Evolutionary conservation across 2,329 filamentous ascomycete genomes (phyloP).

Genomic region (Colletotrichum tofieldiae): DNA sequence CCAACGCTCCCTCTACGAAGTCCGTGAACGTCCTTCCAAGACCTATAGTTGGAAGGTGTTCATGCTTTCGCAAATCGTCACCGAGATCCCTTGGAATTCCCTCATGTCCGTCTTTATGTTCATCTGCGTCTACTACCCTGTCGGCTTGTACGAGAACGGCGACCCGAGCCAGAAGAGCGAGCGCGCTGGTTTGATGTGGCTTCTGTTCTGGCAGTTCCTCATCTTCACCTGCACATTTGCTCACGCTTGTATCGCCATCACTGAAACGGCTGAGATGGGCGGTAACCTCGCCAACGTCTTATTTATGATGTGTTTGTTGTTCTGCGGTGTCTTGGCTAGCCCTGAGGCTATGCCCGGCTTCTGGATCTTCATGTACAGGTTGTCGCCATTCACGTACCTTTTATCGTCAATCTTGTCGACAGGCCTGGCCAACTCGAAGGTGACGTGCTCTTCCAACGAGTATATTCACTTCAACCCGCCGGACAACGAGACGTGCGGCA

Average conservation of each 20-base stretch:
- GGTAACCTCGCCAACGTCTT: constrained; percentile 75
- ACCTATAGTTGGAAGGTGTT: constrained; percentile 78
- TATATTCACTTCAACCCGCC: constrained; percentile 70
- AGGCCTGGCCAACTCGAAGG: constrained; percentile 45
- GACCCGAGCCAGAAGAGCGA: constrained; percentile 61
- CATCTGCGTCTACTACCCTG: constrained; percentile 78
- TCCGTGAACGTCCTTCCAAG: constrained; percentile 75
- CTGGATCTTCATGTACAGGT: constrained; percentile 81
- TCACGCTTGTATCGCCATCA: constrained; percentile 75
- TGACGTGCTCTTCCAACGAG: constrained; percentile 55
- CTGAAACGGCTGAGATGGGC: constrained; percentile 75
- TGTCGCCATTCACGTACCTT: constrained; percentile 80
- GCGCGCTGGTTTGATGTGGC: constrained; percentile 74
- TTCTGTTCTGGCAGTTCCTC: constrained; percentile 76
- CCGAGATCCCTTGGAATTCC: constrained; percentile 79
- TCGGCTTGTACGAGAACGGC: constrained; percentile 74
- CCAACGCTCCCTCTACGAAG: constrained; percentile 77
- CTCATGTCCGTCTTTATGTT: constrained; percentile 74
- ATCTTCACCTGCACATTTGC: constrained; percentile 78
- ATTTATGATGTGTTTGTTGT: constrained; percentile 68
- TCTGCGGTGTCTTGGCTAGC: constrained; percentile 75
- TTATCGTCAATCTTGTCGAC: constrained; percentile 70
- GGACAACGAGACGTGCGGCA: constrained; percentile 58
- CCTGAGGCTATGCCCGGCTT: constrained; percentile 73
- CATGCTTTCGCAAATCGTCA: constrained; percentile 75